Conservation (phyloP, 176 grass and related monocot species). For the Zizania latifolia region DNA sequence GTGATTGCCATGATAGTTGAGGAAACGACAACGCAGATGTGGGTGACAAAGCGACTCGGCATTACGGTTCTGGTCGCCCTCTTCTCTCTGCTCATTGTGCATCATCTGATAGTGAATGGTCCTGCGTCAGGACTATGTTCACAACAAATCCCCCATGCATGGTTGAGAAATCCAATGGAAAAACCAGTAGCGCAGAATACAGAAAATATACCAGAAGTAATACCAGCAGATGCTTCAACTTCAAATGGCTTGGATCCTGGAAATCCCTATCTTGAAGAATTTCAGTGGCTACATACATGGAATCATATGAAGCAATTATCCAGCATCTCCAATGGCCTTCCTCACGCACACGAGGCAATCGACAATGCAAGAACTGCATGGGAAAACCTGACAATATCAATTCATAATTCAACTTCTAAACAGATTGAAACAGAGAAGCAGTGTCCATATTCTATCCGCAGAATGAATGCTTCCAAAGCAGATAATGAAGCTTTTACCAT, state of each 20-base stretch:
- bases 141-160: conserved; percentile 33
- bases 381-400: conserved; percentile 45
- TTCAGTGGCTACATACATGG: conserved; percentile 62
- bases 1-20: not conserved
- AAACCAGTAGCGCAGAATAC: conserved; percentile 31
- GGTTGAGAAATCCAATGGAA: conserved; percentile 16
- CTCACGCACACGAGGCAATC: conserved; percentile 60
- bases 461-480: conserved; percentile 56
- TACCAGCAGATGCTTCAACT: conserved; percentile 13
- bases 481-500: conserved; percentile 27
- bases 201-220: not conserved
- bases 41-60: conserved; percentile 50
- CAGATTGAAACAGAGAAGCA: conserved; percentile 30
- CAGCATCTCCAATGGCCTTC: conserved; percentile 48
- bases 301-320: conserved; percentile 47
- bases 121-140: conserved; percentile 25
- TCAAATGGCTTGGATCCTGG: conserved; percentile 14
- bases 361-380: conserved; percentile 65
- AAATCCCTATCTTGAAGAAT: conserved; percentile 34
- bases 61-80: conserved; percentile 32
- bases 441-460: conserved; percentile 63
- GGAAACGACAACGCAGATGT: conserved; percentile 22
- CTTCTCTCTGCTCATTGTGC: conserved; percentile 53
- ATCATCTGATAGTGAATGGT: conserved; percentile 51
- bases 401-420: conserved; percentile 30